phyloP scores from a whole-genome alignment of 129 eudicot species.

The Lactuca saligna region DNA sequence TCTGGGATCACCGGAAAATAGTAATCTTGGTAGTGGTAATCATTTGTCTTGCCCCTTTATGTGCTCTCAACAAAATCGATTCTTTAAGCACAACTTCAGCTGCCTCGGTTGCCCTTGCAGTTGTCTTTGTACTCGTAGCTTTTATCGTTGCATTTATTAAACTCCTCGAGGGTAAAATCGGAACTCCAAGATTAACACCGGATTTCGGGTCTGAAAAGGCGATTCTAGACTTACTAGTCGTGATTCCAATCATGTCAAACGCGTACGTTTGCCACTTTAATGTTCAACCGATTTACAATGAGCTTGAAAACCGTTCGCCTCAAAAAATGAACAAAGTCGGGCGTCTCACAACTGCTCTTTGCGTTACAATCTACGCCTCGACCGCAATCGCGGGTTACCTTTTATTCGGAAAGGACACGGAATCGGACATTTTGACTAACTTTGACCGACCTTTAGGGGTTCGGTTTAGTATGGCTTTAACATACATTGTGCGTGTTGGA shows the following conservation, averaged over 20 bases:
- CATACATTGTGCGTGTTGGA: slow-evolving; percentile 85
- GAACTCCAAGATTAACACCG: slow-evolving; percentile 69
- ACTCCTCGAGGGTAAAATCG: slow-evolving; percentile 79
- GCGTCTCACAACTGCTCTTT: slow-evolving; percentile 67
- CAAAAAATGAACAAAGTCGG: slow-evolving; percentile 85
- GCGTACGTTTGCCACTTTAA: slow-evolving; percentile 97
- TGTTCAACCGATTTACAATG: slow-evolving; percentile 94
- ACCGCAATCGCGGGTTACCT: slow-evolving; percentile 91
- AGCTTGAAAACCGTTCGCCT: slow-evolving; percentile 77
- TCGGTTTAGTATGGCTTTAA: slow-evolving; percentile 66
- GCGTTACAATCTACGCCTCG: slow-evolving; percentile 73
- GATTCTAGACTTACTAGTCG: slow-evolving; percentile 83
- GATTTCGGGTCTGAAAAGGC: slow-evolving; percentile 77
- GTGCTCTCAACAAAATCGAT: slow-evolving; percentile 33
- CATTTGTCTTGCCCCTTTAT: slow-evolving; percentile 28
- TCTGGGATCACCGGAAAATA: slow-evolving; percentile 92
- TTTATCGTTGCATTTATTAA: slow-evolving; percentile 66
- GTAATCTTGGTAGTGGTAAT: slow-evolving; percentile 51
- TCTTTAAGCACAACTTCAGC: slow-evolving; percentile 58
- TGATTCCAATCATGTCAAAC: slow-evolving; percentile 90
- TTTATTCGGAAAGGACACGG: slow-evolving; percentile 88
- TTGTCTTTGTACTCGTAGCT: slow-evolving; percentile 76
- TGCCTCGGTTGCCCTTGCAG: slow-evolving; percentile 94
- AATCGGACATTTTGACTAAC: slow-evolving; percentile 82
- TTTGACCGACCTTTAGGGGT: slow-evolving; percentile 89